These are phyloP conservation scores for Sugiyamaella grinbergsii DNA, from an alignment of 1,139 yeast species.

Conservation along the genomic window DNA sequence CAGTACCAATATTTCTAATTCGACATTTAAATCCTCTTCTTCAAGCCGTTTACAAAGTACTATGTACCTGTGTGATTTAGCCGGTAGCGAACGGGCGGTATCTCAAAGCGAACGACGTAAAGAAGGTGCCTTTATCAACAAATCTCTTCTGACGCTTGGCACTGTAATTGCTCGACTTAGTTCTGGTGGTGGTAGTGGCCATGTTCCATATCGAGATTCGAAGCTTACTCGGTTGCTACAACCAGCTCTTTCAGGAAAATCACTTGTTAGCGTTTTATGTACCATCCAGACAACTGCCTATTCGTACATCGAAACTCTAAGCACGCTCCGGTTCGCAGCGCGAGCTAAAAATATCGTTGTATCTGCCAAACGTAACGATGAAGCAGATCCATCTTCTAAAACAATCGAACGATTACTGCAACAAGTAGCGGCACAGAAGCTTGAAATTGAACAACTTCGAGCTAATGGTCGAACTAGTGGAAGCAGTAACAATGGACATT, in stretches of 20 bases:
- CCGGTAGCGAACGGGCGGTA: conserved; percentile 93
- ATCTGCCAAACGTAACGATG: conserved; percentile 57
- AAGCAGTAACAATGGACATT: conserved; percentile 14
- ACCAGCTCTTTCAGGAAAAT: conserved; percentile 87
- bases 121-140: conserved; percentile 91
- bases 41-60: conserved; percentile 49
- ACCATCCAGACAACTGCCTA: conserved; percentile 71
- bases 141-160: conserved; percentile 83
- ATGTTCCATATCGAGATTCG: conserved; percentile 90
- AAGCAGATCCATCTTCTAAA: conserved; percentile 30
- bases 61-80: conserved; percentile 87
- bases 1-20: neutral
- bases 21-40: conserved; percentile 45
- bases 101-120: conserved; percentile 78
- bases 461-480: conserved; percentile 24
- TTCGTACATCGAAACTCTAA: conserved; percentile 73
- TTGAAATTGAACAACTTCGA: conserved; percentile 40
- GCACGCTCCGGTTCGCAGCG: conserved; percentile 88
- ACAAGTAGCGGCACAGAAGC: conserved; percentile 47
- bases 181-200: conserved; percentile 44
- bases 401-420: conserved; percentile 37
- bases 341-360: conserved; percentile 85
- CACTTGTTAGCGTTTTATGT: conserved; percentile 84
- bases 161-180: conserved; percentile 79
- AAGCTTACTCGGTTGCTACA: conserved; percentile 84